These are phyloP conservation scores for Vaccinium myrtillus DNA, from an alignment of 148 eudicot genomes.

Conservation along the genomic window DNA sequence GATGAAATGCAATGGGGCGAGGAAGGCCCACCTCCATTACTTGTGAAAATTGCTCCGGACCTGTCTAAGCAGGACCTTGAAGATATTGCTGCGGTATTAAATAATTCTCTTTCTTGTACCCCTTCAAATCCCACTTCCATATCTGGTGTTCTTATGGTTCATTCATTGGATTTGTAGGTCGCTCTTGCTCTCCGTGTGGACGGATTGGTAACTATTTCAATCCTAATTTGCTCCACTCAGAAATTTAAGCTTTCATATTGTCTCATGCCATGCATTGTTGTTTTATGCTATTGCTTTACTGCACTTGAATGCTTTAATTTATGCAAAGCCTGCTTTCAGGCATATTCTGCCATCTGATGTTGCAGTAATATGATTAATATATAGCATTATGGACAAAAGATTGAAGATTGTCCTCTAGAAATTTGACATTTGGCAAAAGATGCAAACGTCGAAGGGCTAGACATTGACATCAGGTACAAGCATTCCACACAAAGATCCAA, in stretches of 20 bases:
- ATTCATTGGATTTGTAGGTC: slow-evolving; percentile 50
- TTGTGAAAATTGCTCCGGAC: slow-evolving; percentile 98
- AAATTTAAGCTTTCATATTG: background rate
- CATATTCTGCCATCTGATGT: background rate
- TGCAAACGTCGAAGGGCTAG: background rate
- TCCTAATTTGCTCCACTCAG: background rate
- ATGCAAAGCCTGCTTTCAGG: background rate
- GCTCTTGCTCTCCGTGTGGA: slow-evolving; percentile 93
- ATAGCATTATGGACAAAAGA: background rate
- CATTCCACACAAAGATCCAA: background rate
- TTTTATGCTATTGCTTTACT: slow-evolving; percentile 5
- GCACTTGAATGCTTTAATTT: background rate
- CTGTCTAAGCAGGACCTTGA: slow-evolving; percentile 96
- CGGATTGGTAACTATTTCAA: slow-evolving; percentile 70
- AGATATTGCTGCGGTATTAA: slow-evolving; percentile 90
- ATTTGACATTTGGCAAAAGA: background rate
- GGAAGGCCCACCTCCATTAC: slow-evolving; percentile 97
- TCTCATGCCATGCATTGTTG: background rate
- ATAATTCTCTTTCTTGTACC: slow-evolving; percentile 9
- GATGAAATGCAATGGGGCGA: slow-evolving; percentile 99
- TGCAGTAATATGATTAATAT: background rate
- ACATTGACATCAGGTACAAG: no score
- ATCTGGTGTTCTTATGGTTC: slow-evolving; percentile 26
- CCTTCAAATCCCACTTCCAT: background rate
- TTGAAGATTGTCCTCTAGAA: background rate